Evolutionary conservation across 176 grass and related monocot species (phyloP).

Genomic region (Carex cristatella): DNA sequence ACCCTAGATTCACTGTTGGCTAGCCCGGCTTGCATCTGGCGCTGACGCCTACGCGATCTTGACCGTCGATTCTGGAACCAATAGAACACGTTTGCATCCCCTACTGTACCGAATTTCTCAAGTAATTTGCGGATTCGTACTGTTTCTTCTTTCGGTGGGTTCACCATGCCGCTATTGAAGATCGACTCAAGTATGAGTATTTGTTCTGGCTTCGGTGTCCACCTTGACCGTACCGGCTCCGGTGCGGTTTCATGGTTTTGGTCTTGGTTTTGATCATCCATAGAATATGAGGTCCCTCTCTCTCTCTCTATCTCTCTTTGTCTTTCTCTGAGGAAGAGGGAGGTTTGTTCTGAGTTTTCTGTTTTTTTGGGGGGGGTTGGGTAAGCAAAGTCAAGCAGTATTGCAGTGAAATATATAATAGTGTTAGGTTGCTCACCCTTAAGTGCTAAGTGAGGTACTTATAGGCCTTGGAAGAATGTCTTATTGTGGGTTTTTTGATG

Average conservation of each 20-base stretch:
- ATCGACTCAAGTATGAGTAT: conserved; percentile 97
- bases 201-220: conserved; percentile 93
- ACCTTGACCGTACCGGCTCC: conserved; percentile 72
- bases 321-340: neutral
- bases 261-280: conserved; percentile 12
- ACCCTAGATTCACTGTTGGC: conserved; percentile 13
- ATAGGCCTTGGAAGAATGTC: conserved; percentile 23
- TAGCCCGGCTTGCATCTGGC: conserved; percentile 74
- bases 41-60: conserved; percentile 77
- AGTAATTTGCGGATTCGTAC: conserved; percentile 93
- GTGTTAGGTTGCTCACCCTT: conserved; percentile 3
- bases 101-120: conserved; percentile 75
- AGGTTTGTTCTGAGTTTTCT: neutral
- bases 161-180: conserved; percentile 97
- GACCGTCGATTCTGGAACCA: conserved; percentile 97
- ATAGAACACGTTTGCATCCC: conserved; percentile 96
- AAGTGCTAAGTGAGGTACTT: conserved; percentile 17
- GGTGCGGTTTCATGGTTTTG: conserved; percentile 5
- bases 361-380: neutral
- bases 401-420: conserved; percentile 12
- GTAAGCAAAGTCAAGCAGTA: neutral
- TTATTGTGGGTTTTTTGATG: conserved; percentile 13
- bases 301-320: neutral
- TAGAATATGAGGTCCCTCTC: neutral
- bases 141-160: conserved; percentile 86